Evolutionary conservation across 495 filamentous ascomycete genomes (phyloP).

Genomic region (Cercophora scortea): DNA sequence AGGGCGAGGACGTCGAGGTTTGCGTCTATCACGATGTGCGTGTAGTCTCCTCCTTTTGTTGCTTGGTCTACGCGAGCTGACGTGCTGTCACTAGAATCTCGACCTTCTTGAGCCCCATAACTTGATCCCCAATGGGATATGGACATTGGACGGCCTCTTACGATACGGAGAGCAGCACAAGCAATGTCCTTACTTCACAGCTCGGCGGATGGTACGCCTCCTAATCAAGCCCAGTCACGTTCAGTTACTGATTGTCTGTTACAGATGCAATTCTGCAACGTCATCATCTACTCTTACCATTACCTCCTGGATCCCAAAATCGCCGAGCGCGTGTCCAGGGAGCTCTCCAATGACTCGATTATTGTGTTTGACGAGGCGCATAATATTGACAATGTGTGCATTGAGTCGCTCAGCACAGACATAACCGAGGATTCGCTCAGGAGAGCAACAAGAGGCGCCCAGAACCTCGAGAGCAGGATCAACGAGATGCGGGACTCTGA

Average conservation of each 20-base stretch:
- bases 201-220: slow-evolving; percentile 75
- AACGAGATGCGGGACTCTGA: slow-evolving; percentile 88
- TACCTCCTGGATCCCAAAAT: slow-evolving; percentile 98
- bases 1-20: slow-evolving; percentile 85
- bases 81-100: slow-evolving; percentile 54
- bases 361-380: slow-evolving; percentile 99
- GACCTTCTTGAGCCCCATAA: slow-evolving; percentile 92
- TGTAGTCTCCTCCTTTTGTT: background rate
- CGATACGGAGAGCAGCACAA: slow-evolving; percentile 90
- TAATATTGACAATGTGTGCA: slow-evolving; percentile 99
- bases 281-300: slow-evolving; percentile 99
- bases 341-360: slow-evolving; percentile 96
- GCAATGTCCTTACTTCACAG: slow-evolving; percentile 96
- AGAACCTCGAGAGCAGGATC: slow-evolving; percentile 84
- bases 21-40: slow-evolving; percentile 91
- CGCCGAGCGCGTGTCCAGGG: slow-evolving; percentile 89
- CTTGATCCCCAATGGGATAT: slow-evolving; percentile 85
- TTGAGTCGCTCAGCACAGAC: slow-evolving; percentile 94
- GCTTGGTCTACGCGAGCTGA: slow-evolving; percentile 2
- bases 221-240: background rate
- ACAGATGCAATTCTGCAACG: slow-evolving; percentile 95
- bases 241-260: slow-evolving; percentile 2
- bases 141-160: slow-evolving; percentile 84
- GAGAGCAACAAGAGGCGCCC: slow-evolving; percentile 80
- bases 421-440: slow-evolving; percentile 88